Evolutionary conservation across 2,329 filamentous ascomycete species (phyloP), one percentile per base, ranked within the genome.

Genomic region (Aspergillus cejpii): DNA sequence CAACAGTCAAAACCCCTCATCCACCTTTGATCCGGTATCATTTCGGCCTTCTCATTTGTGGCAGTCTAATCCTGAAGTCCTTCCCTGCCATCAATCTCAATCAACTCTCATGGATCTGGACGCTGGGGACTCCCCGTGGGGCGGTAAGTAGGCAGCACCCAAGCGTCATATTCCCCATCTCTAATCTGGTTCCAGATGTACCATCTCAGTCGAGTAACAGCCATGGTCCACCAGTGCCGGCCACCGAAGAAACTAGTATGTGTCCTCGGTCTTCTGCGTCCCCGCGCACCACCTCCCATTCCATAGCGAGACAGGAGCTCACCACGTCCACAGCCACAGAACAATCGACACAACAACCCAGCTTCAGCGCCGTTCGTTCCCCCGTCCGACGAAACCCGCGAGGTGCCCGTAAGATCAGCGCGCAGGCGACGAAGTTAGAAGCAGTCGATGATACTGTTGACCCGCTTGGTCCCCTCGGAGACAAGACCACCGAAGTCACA

Each of bases 391-490:
- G 74, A 61, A 74, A 69, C 34, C 73, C 75, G 12, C 70, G 77
- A 52, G 69, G 69, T n/a, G 70, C 73, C 43, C 74, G 77, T 49
- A 78, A 79, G 60, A 73, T 81, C 58, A 78, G 71, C 58, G 74
- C 74, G 27, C 78, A 82, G 58, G 74, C 79, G 24, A 83, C 79
- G 34, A 77, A 76, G 44, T 69, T 83, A 49, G 79, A 83, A 65
- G 77, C 77, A 41, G 77, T 81, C 48, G 80, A 82, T 54, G 75
- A 80, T 58, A 74, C 78, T 36, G 68, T 80, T 47, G 80, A 81
- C 43, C 80, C 80, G 23, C 68, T 84, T 37, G 80, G 80, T 36
- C 79, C 79, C 39, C 64, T 81, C 12, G 77, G 78, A 26, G 75
- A 76, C 47, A 67, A 58, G 20, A 58, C 64, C 8, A 56, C 62